Evolutionary conservation across 2,329 filamentous ascomycete species (phyloP).

Genomic region (Talaromyces atroroseus): DNA sequence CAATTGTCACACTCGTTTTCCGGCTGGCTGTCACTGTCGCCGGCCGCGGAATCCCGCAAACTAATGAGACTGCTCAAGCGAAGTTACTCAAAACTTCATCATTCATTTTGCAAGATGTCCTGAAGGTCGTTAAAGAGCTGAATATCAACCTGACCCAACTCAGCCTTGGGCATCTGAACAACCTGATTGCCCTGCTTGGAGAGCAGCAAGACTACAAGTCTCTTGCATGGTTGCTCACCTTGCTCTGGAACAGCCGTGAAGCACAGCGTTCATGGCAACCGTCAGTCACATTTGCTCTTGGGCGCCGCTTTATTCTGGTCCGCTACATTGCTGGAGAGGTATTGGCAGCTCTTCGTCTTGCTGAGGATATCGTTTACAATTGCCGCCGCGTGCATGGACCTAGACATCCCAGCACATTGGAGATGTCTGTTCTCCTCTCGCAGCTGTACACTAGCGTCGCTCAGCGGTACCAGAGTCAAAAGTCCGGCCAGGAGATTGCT

Average conservation of each 20-base stretch:
- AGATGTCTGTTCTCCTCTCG: constrained; percentile 46
- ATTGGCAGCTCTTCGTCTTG: constrained; percentile 42
- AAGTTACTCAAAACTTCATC: constrained; percentile 37
- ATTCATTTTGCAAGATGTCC: constrained; percentile 37
- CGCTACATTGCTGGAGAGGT: constrained; percentile 45
- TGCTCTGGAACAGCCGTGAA: constrained; percentile 43
- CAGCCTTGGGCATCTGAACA: constrained; percentile 37
- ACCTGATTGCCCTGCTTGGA: constrained; percentile 39
- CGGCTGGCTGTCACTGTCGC: constrained; percentile 29
- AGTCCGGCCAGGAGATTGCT: constrained; percentile 29
- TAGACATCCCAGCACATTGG: constrained; percentile 42
- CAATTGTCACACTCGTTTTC: constrained; percentile 32
- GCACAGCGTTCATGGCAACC: constrained; percentile 39
- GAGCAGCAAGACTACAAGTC: constrained; percentile 42
- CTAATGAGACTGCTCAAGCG: constrained; percentile 31
- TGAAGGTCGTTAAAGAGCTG: constrained; percentile 35
- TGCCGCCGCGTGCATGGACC: constrained; percentile 48
- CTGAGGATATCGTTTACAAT: constrained; percentile 53
- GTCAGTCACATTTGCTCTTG: constrained; percentile 44
- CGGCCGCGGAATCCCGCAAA: constrained; percentile 33
- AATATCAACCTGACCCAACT: constrained; percentile 42
- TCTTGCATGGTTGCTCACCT: constrained; percentile 37
- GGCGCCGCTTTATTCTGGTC: constrained; percentile 46
- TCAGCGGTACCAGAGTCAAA: constrained; percentile 29
- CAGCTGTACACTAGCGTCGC: constrained; percentile 45